These are phyloP conservation scores for Blumeria graminis DNA, from an alignment of 2,329 filamentous ascomycete species.

Conservation along the genomic window DNA sequence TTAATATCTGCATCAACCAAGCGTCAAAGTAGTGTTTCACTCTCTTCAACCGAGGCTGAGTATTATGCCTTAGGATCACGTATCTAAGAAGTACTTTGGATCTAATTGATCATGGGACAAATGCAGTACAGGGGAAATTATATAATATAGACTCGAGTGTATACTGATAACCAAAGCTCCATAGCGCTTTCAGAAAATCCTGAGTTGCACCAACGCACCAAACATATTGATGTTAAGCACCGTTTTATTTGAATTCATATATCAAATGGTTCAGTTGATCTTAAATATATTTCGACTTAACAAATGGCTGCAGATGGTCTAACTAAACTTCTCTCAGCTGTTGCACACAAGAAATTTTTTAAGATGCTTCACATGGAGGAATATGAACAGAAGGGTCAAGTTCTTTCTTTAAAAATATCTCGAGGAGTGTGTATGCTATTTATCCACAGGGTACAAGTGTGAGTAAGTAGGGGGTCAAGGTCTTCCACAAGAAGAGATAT, in stretches of 20 bases:
- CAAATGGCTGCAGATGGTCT: not conserved
- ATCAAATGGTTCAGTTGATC: not conserved
- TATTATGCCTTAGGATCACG: not conserved
- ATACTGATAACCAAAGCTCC: not conserved
- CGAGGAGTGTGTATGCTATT: too few species aligned
- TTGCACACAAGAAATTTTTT: not conserved
- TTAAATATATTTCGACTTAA: not conserved
- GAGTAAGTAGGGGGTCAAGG: too few species aligned
- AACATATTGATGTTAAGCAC: not conserved
- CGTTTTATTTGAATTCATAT: not conserved
- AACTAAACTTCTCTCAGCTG: not conserved
- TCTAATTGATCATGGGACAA: not conserved
- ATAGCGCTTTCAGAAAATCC: not conserved
- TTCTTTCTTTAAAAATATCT: too few species aligned
- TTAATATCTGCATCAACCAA: not conserved
- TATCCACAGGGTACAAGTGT: too few species aligned
- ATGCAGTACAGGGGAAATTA: not conserved
- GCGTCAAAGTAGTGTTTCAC: not conserved
- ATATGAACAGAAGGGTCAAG: too few species aligned
- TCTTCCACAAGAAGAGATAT: too few species aligned
- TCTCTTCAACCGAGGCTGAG: not conserved
- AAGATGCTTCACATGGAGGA: not conserved
- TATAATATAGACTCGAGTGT: not conserved
- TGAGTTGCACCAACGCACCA: not conserved
- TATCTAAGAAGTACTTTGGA: not conserved